Evolutionary conservation across 1,139 yeast species (phyloP), one percentile per base, ranked within the genome.

Genomic region (Ogataea hybrid): DNA sequence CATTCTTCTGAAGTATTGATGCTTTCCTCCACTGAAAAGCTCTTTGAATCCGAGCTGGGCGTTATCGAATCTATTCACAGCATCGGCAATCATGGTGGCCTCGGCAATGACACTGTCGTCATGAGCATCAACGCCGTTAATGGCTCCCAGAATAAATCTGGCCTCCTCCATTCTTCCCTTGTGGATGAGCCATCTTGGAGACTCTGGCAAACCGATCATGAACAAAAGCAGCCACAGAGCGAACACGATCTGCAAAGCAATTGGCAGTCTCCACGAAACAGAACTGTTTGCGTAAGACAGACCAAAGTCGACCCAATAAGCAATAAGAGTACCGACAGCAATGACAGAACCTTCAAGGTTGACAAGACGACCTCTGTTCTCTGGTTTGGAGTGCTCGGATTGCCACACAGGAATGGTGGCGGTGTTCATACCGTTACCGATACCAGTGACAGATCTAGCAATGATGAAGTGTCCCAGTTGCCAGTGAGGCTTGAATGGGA

Each of bases 351-450:
- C 90, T 61, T 83, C 86, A 54, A 81, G 65, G 56, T 77, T 73
- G 39, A 84, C 88, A 57, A 83, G 70, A 50, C 75, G 68, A 54
- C 95, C 95, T 68, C 95, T 78, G 57, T 75, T 74, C 53, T 79
- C 77, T 7, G 90, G 81, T 48, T 73, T 72, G 12, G 90, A 79
- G 73, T 83, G 77, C 64, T 85, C 95, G 0, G 92, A 78, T 62
- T 84, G 88, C 81, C 87, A 84, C 50, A 82, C 81, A 12, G 95
- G 95, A 46, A 84, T 80, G 28, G 90, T 82, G 23, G 90, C 84
- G 17, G 92, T 84, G 58, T 80, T 81, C 61, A 82, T 61, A 51
- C 95, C 95, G 51, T 82, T 81, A 53, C 95, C 95, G 32, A 81
- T 49, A 49, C 95, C 95, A n/a, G 88, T 77, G 32, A 84, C 66